Evolutionary conservation across 2,329 filamentous ascomycete genomes (phyloP).

Genomic region (Chaetomium strumarium): DNA sequence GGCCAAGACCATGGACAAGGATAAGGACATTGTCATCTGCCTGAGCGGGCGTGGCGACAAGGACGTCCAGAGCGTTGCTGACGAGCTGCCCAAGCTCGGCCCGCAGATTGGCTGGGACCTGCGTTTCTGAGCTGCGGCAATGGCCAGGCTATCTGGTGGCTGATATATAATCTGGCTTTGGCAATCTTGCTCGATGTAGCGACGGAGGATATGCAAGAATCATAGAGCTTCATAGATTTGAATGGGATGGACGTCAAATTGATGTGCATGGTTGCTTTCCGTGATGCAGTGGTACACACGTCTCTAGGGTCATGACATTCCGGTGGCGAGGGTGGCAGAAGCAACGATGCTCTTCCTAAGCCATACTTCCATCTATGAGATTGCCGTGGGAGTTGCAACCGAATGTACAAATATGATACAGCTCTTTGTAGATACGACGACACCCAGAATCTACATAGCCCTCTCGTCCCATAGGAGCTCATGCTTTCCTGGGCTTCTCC

Average conservation of each 20-base stretch:
- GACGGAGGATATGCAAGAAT: not conserved
- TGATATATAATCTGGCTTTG: not conserved
- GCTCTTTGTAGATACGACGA: not conserved
- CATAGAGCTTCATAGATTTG: too few relatives aligned
- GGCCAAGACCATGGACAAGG: constrained; percentile 87
- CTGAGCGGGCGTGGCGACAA: constrained; percentile 92
- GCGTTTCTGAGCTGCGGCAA: constrained; percentile 43
- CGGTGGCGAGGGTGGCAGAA: too few relatives aligned
- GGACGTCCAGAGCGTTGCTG: constrained; percentile 96
- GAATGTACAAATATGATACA: constrained; percentile 9
- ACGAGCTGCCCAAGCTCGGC: constrained; percentile 82
- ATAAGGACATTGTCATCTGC: constrained; percentile 87
- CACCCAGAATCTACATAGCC: too few relatives aligned
- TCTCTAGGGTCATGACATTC: too few relatives aligned
- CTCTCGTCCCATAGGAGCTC: too few relatives aligned
- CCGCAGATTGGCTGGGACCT: constrained; percentile 77
- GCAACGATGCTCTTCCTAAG: too few relatives aligned
- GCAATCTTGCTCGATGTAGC: not conserved
- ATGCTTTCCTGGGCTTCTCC: constrained; percentile 5
- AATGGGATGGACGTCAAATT: too few relatives aligned
- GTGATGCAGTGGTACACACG: too few relatives aligned
- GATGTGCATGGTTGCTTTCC: too few relatives aligned
- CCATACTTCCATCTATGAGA: too few relatives aligned
- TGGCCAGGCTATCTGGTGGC: not conserved
- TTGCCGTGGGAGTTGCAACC: not conserved